Conservation (phyloP, 139 green algal species). For the Limnomonas spitsbergensis region DNA sequence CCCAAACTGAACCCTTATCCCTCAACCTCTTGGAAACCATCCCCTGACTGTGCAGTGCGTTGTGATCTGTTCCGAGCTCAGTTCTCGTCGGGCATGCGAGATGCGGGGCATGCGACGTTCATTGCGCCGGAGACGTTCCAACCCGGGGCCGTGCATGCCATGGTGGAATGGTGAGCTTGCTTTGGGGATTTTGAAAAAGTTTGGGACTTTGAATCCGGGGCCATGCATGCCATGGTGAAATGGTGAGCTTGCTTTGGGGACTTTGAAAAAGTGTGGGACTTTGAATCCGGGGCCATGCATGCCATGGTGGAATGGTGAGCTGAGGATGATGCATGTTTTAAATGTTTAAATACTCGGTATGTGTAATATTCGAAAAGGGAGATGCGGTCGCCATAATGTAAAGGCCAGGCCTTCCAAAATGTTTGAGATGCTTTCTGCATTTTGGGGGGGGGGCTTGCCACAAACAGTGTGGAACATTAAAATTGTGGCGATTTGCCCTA, state of each 20-base stretch:
- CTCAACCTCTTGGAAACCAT: neutral
- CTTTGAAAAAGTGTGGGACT: neutral
- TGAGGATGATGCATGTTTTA: neutral
- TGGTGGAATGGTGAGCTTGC: constrained; percentile 1
- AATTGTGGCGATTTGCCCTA: too few species aligned
- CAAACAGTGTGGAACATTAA: too few species aligned
- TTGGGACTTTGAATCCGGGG: neutral
- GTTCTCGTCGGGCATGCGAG: constrained; percentile 2
- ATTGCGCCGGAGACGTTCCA: neutral
- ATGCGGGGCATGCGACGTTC: neutral
- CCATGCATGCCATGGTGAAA: neutral
- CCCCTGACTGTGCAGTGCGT: constrained; percentile 2
- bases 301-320: neutral
- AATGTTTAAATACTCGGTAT: too few species aligned
- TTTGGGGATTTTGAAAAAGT: neutral
- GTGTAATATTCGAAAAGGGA: too few species aligned
- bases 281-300: neutral
- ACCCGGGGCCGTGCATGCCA: neutral
- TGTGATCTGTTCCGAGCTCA: constrained; percentile 1
- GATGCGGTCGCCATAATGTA: too few species aligned
- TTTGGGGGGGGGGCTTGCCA: too few species aligned
- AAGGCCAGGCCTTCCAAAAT: too few species aligned
- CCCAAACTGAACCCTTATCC: too few species aligned
- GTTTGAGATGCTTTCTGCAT: too few species aligned
- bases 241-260: neutral